A percentile compares a stretch with the other conserved stretches of the same genome.
These are phyloP conservation scores for Lactifluus subvellereus DNA, from an alignment of 768 basidiomycete genomes.

Conservation along the genomic window DNA sequence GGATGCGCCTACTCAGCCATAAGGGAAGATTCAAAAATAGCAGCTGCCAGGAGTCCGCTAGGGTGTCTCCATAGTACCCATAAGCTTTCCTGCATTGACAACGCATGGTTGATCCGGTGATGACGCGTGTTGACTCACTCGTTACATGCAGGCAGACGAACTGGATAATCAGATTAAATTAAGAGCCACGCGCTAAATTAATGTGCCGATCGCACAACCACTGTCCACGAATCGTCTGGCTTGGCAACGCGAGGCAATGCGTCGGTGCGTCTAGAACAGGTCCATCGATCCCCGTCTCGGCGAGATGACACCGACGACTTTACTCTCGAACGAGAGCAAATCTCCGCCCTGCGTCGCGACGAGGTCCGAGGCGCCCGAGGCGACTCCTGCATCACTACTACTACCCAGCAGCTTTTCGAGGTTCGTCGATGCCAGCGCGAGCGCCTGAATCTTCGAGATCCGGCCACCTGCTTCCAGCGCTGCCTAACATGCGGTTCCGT, in stretches of 20 bases:
- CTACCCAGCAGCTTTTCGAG: conserved; percentile 45
- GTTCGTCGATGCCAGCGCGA: conserved; percentile 46
- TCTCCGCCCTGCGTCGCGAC: conserved; percentile 34
- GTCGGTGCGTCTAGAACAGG: conserved; percentile 27
- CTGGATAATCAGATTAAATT: neutral
- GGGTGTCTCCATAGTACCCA: no score
- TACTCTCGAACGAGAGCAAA: conserved; percentile 33
- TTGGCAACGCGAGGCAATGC: neutral
- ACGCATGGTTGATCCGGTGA: no score
- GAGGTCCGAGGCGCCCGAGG: conserved; percentile 25
- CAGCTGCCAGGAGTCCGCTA: neutral
- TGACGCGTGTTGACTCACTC: no score
- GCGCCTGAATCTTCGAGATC: conserved; percentile 38
- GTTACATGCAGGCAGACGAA: neutral
- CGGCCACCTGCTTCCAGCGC: conserved; percentile 27
- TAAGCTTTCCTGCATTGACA: no score
- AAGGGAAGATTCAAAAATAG: neutral
- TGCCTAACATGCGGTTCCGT: conserved; percentile 12
- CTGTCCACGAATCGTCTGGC: neutral
- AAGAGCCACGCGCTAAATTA: neutral
- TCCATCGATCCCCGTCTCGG: conserved; percentile 29
- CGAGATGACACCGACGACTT: conserved; percentile 34
- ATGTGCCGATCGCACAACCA: neutral
- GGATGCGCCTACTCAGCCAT: neutral
- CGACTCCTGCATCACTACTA: conserved; percentile 25